Conservation (phyloP, 305 asterid species). For the Solanum hybrid region DNA sequence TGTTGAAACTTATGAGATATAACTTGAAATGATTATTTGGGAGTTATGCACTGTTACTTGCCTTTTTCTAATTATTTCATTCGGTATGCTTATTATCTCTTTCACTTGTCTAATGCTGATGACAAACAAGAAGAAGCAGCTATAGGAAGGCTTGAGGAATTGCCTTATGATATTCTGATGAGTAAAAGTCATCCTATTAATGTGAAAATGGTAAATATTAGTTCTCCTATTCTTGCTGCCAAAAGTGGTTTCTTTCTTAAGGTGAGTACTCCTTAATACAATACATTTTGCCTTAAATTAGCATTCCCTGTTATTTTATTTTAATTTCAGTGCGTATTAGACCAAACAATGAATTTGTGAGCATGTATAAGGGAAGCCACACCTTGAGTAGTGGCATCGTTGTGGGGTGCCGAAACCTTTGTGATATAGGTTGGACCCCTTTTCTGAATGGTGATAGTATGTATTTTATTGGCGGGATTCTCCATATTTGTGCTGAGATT, state of each 20-base stretch:
- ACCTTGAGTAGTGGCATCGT: conserved; percentile 66
- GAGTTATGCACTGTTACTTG: background rate
- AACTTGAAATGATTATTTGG: background rate
- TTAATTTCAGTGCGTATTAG: conserved; percentile 46
- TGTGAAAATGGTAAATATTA: too few relatives aligned
- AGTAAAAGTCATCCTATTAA: too few relatives aligned
- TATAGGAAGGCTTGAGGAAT: conserved; percentile 41
- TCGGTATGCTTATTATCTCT: background rate
- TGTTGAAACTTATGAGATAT: background rate
- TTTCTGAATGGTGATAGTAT: conserved; percentile 53
- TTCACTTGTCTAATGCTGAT: conserved; percentile 16
- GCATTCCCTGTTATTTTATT: background rate
- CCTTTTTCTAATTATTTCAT: background rate
- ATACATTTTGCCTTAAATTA: background rate
- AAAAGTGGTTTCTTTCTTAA: conserved; percentile 67
- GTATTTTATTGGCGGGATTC: conserved; percentile 50
- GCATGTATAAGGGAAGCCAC: conserved; percentile 54
- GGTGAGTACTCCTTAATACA: conserved; percentile 23
- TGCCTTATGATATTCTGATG: too few relatives aligned
- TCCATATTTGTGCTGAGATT: conserved; percentile 73
- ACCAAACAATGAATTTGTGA: conserved; percentile 41
- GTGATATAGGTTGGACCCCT: conserved; percentile 46
- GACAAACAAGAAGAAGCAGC: conserved; percentile 56
- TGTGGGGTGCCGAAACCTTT: conserved; percentile 57
- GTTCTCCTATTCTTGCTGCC: conserved; percentile 89